Base-by-base conservation (phyloP, 768 basidiomycete species). In the Boletus subparvulus region DNA sequence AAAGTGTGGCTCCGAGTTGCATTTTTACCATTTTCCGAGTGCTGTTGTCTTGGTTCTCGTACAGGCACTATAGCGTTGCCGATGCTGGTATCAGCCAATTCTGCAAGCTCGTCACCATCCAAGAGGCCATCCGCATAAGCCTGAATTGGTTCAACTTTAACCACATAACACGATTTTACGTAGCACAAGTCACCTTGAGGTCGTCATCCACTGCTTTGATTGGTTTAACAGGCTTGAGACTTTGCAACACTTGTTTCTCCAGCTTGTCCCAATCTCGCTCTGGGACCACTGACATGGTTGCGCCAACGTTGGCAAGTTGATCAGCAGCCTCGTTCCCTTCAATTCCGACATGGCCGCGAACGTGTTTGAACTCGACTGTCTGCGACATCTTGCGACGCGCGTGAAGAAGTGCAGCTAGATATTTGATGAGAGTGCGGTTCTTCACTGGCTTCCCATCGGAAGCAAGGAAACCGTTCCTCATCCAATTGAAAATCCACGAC, bases 321-420 rank as follows among this genome's bases (percentile, higher is more conserved):
- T 98, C 95, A 3, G 95, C 95, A 42, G 82, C 86, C 51, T 98
- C 94, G 67, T 98, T 98, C 1, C 95, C 95, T 51, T 73, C 74
- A 30, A 83, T 77, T 0, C 93, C 93, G 11, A 75, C 77, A 65
- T 97, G 95, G 0, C 87, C 95, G 55, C 83, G 80, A 54, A 98
- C 91, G 63, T 94, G 80, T 61, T 83, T 74, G 47, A 96, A 78
- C 37, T 68, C 69, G 43, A 95, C 81, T 32, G 68, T 71, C 59
- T 88, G 87, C 4, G 83, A 84, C 3, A 66, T 64, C 10, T 59
- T 71, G 6, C 65, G 74, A 24, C 92, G 83, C 4, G 73, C 70
- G 35, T 83, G 74, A 33, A 94, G 74, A 16, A 88, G 80, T 1
- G 83, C 79, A 19, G 81, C 71, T 32, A 94, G 69, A 67, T 92